Base-by-base conservation (phyloP, 768 basidiomycete species). In the Boletus sensibilis region DNA sequence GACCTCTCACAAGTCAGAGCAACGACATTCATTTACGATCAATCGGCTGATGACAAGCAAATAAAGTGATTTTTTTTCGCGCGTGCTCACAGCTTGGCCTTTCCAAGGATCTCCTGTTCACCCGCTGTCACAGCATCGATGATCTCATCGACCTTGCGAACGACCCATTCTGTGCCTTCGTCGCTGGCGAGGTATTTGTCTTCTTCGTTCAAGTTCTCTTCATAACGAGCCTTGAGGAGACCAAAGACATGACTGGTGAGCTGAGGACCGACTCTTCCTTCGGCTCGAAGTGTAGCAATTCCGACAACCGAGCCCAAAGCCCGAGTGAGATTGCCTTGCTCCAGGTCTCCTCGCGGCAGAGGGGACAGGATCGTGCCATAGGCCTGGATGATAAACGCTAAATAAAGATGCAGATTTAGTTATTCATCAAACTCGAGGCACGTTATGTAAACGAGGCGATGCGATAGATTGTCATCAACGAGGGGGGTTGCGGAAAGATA, bases 181-280 rank as follows among this genome's bases (percentile, higher is more conserved):
- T 94, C 92, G 57, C 82, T 88, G 23, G 88, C 79, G 39, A 95
- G 81, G 87, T 88, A 95, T 55, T 74, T 78, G 69, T 92, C 91
- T 71, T 88, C 90, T 63, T 82, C 80, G 61, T 74, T 85, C 61
- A 83, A 76, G 35, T 80, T 79, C 50, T 82, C 79, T 44, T 77
- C 76, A 46, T 80, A 66, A 53, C 88, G 86, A 21, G 91, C 90
- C 72, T 94, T 96, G 68, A 94, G 84, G 62, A 96, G 80, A 13
- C 94, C 94, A 72, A 92, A 94, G 47, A 90, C 87, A 70, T 96
- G 94, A 70, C 91, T 93, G 12, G 77, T 87, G 55, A 96, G 79
- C 71, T 96, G 94, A 8, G 93, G 91, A 23, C 84, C 91, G 58
- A 95, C 94, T 44, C 87, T 78, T 29, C 82, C 85, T 66, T 94